Conservation (phyloP, 2,329 filamentous ascomycete species). For the Xylogone sp. region DNA sequence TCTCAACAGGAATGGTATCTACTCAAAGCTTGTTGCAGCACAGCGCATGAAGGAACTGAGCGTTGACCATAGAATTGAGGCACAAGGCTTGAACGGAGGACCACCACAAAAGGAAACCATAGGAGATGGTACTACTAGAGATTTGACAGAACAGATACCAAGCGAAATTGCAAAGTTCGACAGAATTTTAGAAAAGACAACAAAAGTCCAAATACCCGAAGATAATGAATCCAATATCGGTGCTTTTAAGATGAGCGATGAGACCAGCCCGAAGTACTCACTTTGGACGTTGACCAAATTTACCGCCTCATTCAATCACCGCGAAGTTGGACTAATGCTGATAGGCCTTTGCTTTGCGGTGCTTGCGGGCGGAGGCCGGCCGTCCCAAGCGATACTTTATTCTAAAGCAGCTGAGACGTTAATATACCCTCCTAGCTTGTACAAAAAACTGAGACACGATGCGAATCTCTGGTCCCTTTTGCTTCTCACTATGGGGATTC, state of each 20-base stretch:
- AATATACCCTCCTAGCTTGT: slow-evolving; percentile 30
- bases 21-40: slow-evolving; percentile 51
- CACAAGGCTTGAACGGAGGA: too few relatives aligned
- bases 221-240: too few relatives aligned
- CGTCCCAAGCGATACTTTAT: slow-evolving; percentile 73
- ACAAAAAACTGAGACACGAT: slow-evolving; percentile 51
- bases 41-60: too few relatives aligned
- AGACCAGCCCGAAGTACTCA: too few relatives aligned
- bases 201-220: too few relatives aligned
- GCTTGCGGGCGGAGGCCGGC: slow-evolving; percentile 75
- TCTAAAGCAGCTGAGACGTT: slow-evolving; percentile 76
- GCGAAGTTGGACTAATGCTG: slow-evolving; percentile 67
- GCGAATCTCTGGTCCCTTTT: slow-evolving; percentile 81
- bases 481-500: slow-evolving; percentile 76
- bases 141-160: too few relatives aligned
- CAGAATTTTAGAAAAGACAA: too few relatives aligned
- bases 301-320: slow-evolving; percentile 70
- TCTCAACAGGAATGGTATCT: slow-evolving; percentile 64
- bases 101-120: too few relatives aligned
- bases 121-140: too few relatives aligned
- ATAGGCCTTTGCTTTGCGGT: slow-evolving; percentile 66
- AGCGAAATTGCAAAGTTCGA: too few relatives aligned
- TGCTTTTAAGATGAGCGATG: too few relatives aligned
- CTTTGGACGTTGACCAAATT: slow-evolving; percentile 57
- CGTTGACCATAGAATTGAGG: too few relatives aligned